Percentiles rank a stretch among this genome's conserved stretches.
Evolutionary conservation across 2,329 filamentous ascomycete genomes (phyloP).

Genomic region (Curvularia hawaiiensis): DNA sequence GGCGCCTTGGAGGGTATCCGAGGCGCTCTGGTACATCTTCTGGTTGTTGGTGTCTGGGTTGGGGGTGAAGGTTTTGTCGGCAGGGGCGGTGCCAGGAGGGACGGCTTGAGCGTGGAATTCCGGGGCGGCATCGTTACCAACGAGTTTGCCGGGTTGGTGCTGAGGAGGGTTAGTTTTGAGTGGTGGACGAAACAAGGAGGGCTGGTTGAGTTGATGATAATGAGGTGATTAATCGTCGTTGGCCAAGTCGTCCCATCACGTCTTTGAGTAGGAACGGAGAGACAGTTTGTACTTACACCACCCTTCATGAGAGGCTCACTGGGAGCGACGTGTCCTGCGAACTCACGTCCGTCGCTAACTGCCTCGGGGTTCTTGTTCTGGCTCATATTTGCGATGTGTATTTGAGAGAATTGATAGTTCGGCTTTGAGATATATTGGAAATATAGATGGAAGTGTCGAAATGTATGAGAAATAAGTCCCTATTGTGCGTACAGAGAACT

Average conservation of each 20-base stretch:
- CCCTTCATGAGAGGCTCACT: constrained; percentile 59
- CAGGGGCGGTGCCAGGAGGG: constrained; percentile 67
- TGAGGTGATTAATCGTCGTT: neutral
- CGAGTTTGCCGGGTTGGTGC: constrained; percentile 68
- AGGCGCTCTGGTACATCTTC: constrained; percentile 50
- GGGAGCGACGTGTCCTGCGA: constrained; percentile 57
- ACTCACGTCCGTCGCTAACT: constrained; percentile 59
- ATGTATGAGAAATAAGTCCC: neutral
- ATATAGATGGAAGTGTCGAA: neutral
- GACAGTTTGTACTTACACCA: constrained; percentile 54
- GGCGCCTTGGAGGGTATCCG: constrained; percentile 56
- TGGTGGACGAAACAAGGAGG: neutral
- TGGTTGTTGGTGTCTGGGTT: constrained; percentile 54
- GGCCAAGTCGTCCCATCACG: neutral
- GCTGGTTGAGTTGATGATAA: neutral
- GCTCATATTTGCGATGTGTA: constrained; percentile 50
- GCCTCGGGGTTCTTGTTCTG: constrained; percentile 61
- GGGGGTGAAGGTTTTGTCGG: constrained; percentile 51
- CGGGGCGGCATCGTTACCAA: constrained; percentile 61
- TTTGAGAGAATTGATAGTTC: neutral
- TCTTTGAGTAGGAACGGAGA: neutral
- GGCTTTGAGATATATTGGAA: neutral
- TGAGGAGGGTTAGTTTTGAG: constrained; percentile 42
- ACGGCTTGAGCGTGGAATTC: constrained; percentile 69
- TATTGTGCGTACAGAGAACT: neutral